Evolutionary conservation across 176 grass and related monocot species (phyloP).

Genomic region (Eragrostis nindensis): DNA sequence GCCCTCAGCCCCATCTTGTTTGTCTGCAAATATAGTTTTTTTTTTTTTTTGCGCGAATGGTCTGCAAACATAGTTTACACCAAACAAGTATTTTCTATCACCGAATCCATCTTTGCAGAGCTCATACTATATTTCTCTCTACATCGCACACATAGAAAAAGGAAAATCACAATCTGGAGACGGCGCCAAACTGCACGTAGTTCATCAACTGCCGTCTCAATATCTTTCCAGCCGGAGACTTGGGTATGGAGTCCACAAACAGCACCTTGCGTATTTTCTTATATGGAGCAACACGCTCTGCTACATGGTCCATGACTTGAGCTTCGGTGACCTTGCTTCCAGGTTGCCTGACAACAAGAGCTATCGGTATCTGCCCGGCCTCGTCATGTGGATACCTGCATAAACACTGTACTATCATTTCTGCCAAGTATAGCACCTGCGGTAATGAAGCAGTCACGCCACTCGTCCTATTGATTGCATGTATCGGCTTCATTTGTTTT

Average conservation of each 20-base stretch:
- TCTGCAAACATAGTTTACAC: not conserved
- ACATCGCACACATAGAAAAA: not conserved
- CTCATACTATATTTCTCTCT: not conserved
- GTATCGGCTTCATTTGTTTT: too few relatives aligned
- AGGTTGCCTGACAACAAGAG: constrained; percentile 64
- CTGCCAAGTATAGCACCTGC: too few relatives aligned
- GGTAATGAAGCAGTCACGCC: too few relatives aligned
- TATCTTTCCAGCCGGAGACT: constrained; percentile 72
- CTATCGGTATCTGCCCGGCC: constrained; percentile 76
- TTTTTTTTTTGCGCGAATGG: too few relatives aligned
- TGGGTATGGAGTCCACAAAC: constrained; percentile 69
- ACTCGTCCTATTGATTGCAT: too few relatives aligned
- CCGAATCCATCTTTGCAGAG: not conserved
- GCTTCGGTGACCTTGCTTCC: constrained; percentile 66
- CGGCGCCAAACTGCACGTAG: not conserved
- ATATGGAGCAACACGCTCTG: constrained; percentile 69
- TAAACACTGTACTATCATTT: not conserved
- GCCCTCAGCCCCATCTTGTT: not conserved
- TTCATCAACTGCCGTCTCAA: constrained; percentile 63
- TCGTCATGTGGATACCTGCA: constrained; percentile 72
- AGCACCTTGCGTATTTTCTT: constrained; percentile 70
- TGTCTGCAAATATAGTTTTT: too few relatives aligned
- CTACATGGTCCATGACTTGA: constrained; percentile 75
- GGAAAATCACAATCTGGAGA: constrained; percentile 50
- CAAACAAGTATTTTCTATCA: not conserved